Evolutionary conservation across 352 stramenopile genomes (phyloP).

Genomic region (Globisporangium spinosum): DNA sequence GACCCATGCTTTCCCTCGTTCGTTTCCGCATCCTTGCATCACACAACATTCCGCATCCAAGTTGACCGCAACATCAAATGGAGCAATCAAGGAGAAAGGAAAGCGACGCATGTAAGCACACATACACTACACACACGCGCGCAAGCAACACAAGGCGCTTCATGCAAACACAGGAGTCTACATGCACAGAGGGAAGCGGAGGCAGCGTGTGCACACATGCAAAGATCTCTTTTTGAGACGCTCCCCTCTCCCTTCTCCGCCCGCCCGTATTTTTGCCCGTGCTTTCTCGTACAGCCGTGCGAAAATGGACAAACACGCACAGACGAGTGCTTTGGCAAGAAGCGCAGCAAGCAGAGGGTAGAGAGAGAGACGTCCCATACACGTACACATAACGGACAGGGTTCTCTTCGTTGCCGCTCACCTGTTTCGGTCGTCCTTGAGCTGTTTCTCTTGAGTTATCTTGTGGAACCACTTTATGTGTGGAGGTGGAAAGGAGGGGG

Average conservation of each 20-base stretch:
- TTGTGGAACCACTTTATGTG: constrained; percentile 9
- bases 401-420: background rate
- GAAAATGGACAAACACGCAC: background rate
- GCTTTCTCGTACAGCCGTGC: background rate
- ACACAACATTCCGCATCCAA: background rate
- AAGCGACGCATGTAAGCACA: background rate
- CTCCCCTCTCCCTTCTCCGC: background rate
- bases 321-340: background rate
- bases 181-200: background rate
- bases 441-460: constrained; percentile 15
- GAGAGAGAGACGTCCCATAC: background rate
- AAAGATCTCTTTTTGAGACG: background rate
- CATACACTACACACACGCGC: background rate
- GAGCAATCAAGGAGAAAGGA: background rate
- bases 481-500: constrained; percentile 10
- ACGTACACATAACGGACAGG: background rate
- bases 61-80: background rate
- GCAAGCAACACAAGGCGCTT: background rate
- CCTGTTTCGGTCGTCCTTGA: constrained; percentile 15
- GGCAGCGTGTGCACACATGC: background rate
- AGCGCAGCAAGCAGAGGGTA: background rate
- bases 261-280: background rate
- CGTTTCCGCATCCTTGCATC: background rate
- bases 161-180: background rate
- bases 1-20: background rate